Conservation (phyloP, 2,329 filamentous ascomycete species). For the Plectosphaerella sp. region DNA sequence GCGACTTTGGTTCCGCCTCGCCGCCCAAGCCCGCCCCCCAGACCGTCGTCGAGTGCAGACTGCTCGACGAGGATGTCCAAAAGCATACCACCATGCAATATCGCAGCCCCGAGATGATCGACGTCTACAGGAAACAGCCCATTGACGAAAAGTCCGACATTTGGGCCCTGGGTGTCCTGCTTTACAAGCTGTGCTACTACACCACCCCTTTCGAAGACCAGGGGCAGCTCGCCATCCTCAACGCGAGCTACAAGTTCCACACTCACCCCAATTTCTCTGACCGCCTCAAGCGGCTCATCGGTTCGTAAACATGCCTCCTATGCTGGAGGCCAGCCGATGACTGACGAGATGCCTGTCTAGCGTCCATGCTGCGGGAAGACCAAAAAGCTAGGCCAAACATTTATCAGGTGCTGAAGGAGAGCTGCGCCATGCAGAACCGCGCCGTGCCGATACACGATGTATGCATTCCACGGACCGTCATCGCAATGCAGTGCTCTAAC, state of each 20-base stretch:
- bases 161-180: slow-evolving; percentile 88
- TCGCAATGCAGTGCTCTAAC: neutral
- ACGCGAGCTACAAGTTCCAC: slow-evolving; percentile 90
- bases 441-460: slow-evolving; percentile 88
- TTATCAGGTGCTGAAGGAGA: slow-evolving; percentile 85
- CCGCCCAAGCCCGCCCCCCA: slow-evolving; percentile 78
- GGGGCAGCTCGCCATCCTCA: slow-evolving; percentile 93
- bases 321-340: neutral
- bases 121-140: slow-evolving; percentile 92
- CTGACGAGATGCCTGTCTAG: slow-evolving; percentile 36
- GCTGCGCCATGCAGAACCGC: slow-evolving; percentile 82
- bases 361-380: slow-evolving; percentile 84
- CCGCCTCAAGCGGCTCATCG: slow-evolving; percentile 82
- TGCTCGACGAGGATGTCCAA: slow-evolving; percentile 96
- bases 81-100: slow-evolving; percentile 97
- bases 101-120: slow-evolving; percentile 96
- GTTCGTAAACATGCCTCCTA: slow-evolving; percentile 36
- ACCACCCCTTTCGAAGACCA: slow-evolving; percentile 98
- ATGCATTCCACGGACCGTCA: slow-evolving; percentile 26
- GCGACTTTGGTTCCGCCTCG: slow-evolving; percentile 94
- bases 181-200: slow-evolving; percentile 99
- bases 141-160: slow-evolving; percentile 99
- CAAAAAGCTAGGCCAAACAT: slow-evolving; percentile 80
- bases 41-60: slow-evolving; percentile 79
- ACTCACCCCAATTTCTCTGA: slow-evolving; percentile 87